phyloP scores from a whole-genome alignment of 495 filamentous ascomycete species.

The Hypoxylon perforatum region DNA sequence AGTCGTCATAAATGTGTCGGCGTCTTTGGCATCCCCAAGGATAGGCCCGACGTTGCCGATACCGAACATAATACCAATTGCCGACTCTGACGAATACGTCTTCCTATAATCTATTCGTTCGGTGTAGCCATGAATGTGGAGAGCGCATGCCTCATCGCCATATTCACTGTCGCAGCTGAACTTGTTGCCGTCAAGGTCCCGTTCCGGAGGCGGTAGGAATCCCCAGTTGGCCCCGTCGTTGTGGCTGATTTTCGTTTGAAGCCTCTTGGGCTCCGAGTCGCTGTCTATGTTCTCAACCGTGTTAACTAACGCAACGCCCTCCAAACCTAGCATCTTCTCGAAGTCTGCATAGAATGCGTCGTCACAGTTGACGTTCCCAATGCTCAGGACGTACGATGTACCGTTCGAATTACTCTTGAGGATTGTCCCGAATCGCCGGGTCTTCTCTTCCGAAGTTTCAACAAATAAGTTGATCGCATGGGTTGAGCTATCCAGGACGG shows the following conservation, averaged over 20 bases:
- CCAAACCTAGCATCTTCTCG: slow-evolving; percentile 91
- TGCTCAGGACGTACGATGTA: slow-evolving; percentile 88
- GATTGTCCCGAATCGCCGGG: slow-evolving; percentile 80
- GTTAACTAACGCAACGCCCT: slow-evolving; percentile 90
- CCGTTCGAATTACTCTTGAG: slow-evolving; percentile 99
- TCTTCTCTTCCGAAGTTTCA: slow-evolving; percentile 69
- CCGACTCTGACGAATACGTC: slow-evolving; percentile 87
- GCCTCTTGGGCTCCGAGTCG: slow-evolving; percentile 76
- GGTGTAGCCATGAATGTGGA: slow-evolving; percentile 95
- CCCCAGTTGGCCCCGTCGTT: slow-evolving; percentile 93
- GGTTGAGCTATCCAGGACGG: slow-evolving; percentile 90
- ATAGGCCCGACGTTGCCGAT: slow-evolving; percentile 88
- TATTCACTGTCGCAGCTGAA: slow-evolving; percentile 71
- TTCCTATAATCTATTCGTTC: slow-evolving; percentile 82
- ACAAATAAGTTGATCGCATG: slow-evolving; percentile 95
- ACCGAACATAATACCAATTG: slow-evolving; percentile 90
- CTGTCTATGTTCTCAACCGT: slow-evolving; percentile 77
- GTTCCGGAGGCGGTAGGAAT: slow-evolving; percentile 71
- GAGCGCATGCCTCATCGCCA: slow-evolving; percentile 74
- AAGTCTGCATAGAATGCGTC: slow-evolving; percentile 86
- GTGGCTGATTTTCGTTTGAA: slow-evolving; percentile 91
- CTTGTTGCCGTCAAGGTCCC: slow-evolving; percentile 74
- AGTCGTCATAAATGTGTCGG: slow-evolving; percentile 85
- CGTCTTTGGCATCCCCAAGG: slow-evolving; percentile 68
- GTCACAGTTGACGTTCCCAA: slow-evolving; percentile 81